A percentile compares a stretch with the other conserved stretches of the same genome.
These are phyloP conservation scores for Hypoxylon sp. DNA, from an alignment of 2,329 filamentous ascomycete genomes.

Conservation along the genomic window DNA sequence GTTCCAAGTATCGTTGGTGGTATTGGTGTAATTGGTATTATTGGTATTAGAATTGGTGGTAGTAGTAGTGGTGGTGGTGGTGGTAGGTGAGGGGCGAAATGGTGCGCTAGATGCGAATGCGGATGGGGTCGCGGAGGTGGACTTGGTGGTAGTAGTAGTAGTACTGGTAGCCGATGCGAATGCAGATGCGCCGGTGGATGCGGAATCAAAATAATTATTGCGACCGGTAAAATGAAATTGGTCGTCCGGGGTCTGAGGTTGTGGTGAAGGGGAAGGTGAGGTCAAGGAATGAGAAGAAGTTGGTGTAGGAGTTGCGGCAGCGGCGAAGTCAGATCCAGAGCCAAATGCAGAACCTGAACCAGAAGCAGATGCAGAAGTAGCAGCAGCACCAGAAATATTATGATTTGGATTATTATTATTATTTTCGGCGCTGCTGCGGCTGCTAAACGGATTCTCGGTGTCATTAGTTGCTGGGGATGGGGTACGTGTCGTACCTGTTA, in stretches of 20 bases:
- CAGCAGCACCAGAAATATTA: conserved; percentile 20
- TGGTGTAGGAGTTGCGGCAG: conserved; percentile 46
- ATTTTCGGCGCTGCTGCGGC: conserved; percentile 42
- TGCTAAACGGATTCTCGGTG: conserved; percentile 41
- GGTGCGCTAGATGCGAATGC: neutral
- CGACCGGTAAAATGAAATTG: conserved; percentile 42
- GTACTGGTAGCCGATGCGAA: conserved; percentile 1
- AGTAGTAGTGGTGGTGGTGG: neutral
- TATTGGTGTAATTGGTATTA: no score
- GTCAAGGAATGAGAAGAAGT: conserved; percentile 52
- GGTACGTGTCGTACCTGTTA: conserved; percentile 42
- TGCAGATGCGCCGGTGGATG: conserved; percentile 17
- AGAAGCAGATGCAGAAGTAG: conserved; percentile 20
- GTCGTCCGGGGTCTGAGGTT: conserved; percentile 55
- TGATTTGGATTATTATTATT: conserved; percentile 39
- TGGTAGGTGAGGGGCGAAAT: no score
- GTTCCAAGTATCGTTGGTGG: no score
- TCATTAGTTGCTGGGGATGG: conserved; percentile 39
- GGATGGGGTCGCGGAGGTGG: neutral
- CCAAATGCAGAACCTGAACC: conserved; percentile 19
- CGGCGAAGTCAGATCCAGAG: conserved; percentile 32
- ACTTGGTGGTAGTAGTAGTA: neutral
- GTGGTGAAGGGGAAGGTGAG: conserved; percentile 52
- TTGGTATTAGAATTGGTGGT: neutral
- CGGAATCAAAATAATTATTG: conserved; percentile 43